Base-by-base conservation (phyloP, 495 filamentous ascomycete genomes). In the Lasiosphaeriaceae sp. region DNA sequence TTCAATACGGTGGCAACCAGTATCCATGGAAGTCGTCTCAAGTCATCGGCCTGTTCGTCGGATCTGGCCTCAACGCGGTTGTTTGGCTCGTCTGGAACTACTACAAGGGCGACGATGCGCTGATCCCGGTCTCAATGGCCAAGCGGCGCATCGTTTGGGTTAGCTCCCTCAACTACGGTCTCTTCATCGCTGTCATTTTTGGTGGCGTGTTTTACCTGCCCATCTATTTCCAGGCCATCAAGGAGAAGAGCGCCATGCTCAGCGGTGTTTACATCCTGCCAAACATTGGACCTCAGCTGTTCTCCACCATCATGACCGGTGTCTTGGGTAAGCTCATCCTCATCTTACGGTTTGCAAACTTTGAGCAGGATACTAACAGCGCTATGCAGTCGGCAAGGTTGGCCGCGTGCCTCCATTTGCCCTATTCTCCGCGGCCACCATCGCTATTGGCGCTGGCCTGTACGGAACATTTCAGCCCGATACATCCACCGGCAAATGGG, bases 1-100 rank as follows among this genome's bases (percentile, higher is more conserved):
- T 93, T 12, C 87, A 92, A 62, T 92, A 88, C 88, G 89, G 88
- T 39, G 89, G 89, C 1, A 74, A 74, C 1, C 78, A 73, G 37
- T 88, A 90, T 55, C 55, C 70, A 2, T 92, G 88, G 89, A 66
- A 58, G 26, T 75, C 75, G 53, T 78, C 71, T 21, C 80, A 80
- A 17, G 81, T 90, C 61, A 84, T 90, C 51, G 83, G 76, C 1
- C 74, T 90, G 0, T 79, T 91, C 31, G 73, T 87, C 11, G 61
- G 87, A 8, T 84, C 81, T 55, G 83, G 74, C 3, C 58, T 90
- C 7, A 74, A 90, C 8, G 68, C 80, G 17, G 47, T 78, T 46
- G 57, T 57, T 12, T 94, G 91, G 66, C 63, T 79, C 6, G 45
- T 19, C n/a, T 47, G 45, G 45, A 19, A 22, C n/a, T 22, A 22